Conservation (phyloP, 2,329 filamentous ascomycete species). For the Coniochaeta hoffmannii region DNA sequence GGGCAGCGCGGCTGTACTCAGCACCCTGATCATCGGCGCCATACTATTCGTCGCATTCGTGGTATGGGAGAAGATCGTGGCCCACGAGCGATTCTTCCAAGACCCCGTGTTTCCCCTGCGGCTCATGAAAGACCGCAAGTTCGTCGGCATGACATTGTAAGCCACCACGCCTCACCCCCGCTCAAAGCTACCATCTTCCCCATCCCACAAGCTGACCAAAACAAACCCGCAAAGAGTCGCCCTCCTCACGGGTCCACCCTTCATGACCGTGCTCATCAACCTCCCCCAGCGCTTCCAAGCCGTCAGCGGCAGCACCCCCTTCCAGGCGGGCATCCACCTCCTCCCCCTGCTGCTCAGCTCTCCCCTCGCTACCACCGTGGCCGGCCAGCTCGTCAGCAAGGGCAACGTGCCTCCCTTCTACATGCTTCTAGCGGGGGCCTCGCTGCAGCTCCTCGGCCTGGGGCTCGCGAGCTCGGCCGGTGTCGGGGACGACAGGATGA, state of each 20-base stretch:
- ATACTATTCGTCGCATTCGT: not conserved
- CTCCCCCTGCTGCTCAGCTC: not conserved
- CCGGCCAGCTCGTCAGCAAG: not conserved
- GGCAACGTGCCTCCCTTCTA: not conserved
- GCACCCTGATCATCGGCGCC: not conserved
- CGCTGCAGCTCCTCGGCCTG: not conserved
- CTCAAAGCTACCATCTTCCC: not conserved
- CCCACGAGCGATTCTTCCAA: not conserved
- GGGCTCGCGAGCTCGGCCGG: not conserved
- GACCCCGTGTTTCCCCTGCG: not conserved
- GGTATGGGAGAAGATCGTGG: not conserved
- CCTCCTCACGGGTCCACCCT: not conserved
- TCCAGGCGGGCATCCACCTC: not conserved
- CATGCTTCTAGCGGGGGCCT: not conserved
- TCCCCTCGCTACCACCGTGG: not conserved
- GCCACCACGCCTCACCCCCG: not conserved
- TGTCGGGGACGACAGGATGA: not conserved
- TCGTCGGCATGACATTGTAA: not conserved
- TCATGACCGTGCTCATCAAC: not conserved
- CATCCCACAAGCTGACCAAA: not conserved
- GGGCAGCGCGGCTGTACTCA: not conserved
- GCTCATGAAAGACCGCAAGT: not conserved
- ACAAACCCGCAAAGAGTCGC: not conserved
- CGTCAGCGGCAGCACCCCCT: not conserved
- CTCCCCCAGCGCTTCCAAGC: not conserved